Base-by-base conservation (phyloP, 202 grass and related monocot genomes). In the Miscanthus sacchariflorus region DNA sequence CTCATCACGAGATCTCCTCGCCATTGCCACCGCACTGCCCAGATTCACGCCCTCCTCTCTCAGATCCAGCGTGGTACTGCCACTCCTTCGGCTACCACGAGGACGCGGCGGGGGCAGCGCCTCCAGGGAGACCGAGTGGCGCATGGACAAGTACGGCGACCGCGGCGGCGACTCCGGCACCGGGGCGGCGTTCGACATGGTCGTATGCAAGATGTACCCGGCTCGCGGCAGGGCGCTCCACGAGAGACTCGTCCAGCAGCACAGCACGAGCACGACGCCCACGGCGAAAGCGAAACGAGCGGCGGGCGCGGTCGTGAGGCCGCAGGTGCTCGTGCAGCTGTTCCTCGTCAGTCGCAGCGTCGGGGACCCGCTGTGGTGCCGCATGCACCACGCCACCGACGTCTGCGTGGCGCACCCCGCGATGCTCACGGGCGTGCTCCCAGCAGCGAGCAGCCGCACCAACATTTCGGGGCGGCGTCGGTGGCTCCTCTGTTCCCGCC, bases 61-160 rank as follows among this genome's bases (percentile, higher is more conserved):
- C 65, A 85, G 90, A 91, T 91, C 90, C 85, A 18, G 88, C 70
- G 15, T 48, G 43, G 10, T 90, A 72, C 78, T 76, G 78, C 83
- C 88, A 90, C 83, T 48, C 70, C 15, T 90, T 90, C 78, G 72
- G 78, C 17, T 90, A 90, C 79, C 70, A 82, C 88, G 83, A 86
- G 72, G 83, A 90, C 70, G 36, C 49, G 3, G 36, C 19, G 35
- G 75, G 5, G 1, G 17, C 71, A 73, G 80, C 64, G 74, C 72
- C 2, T 50, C 25, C 5, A 74, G 35, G 68, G 87, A 89, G 87
- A 84, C 87, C 42, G 68, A 84, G 68, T 84, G 83, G 83, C 78
- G 78, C 49, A 90, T 90, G 88, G 83, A 78, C 48, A 83, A 90
- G 78, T 90, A 86, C 65, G 83, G 83, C 18, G 70, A 85, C 36